Evolutionary conservation across 352 stramenopile species (phyloP).

Genomic region (Globisporangium nodosum): DNA sequence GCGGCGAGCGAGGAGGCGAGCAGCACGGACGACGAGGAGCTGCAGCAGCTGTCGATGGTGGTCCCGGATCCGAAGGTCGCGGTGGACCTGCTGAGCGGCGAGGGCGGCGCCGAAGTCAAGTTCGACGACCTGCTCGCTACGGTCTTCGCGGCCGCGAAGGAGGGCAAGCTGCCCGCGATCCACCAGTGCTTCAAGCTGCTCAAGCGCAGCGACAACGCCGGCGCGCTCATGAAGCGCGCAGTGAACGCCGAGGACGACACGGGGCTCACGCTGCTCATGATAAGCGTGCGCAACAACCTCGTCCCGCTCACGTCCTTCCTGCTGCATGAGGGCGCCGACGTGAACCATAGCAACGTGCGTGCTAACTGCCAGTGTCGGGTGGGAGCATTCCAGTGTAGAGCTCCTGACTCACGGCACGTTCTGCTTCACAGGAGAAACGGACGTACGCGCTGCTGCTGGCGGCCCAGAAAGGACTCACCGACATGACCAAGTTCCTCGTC

Average conservation of each 20-base stretch:
- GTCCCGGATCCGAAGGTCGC: slow-evolving; percentile 30
- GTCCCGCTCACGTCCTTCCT: slow-evolving; percentile 51
- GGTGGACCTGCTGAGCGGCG: slow-evolving; percentile 13
- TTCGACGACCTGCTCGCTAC: slow-evolving; percentile 58
- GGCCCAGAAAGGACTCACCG: slow-evolving; percentile 72
- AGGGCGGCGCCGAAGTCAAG: slow-evolving; percentile 42
- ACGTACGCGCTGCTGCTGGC: slow-evolving; percentile 76
- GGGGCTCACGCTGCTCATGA: slow-evolving; percentile 82
- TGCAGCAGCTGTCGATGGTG: slow-evolving; percentile 63
- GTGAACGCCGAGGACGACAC: slow-evolving; percentile 66
- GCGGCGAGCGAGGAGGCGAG: slow-evolving; percentile 55
- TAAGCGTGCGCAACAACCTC: slow-evolving; percentile 62
- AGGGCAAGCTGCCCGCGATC: slow-evolving; percentile 43
- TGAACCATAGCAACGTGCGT: slow-evolving; percentile 80
- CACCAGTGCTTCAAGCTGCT: slow-evolving; percentile 57
- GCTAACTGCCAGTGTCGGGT: no score
- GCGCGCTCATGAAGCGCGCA: slow-evolving; percentile 42
- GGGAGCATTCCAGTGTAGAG: no score
- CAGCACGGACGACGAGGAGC: slow-evolving; percentile 74
- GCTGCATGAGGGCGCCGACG: slow-evolving; percentile 62
- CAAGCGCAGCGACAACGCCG: slow-evolving; percentile 38
- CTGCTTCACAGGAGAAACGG: slow-evolving; percentile 50
- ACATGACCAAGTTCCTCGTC: slow-evolving; percentile 67
- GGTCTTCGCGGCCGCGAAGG: slow-evolving; percentile 53
- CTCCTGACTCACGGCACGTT: no score